Percentiles rank a stretch among this genome's conserved stretches.
Conservation (phyloP, 176 grass and related monocot genomes). For the Aegilops longissima region DNA sequence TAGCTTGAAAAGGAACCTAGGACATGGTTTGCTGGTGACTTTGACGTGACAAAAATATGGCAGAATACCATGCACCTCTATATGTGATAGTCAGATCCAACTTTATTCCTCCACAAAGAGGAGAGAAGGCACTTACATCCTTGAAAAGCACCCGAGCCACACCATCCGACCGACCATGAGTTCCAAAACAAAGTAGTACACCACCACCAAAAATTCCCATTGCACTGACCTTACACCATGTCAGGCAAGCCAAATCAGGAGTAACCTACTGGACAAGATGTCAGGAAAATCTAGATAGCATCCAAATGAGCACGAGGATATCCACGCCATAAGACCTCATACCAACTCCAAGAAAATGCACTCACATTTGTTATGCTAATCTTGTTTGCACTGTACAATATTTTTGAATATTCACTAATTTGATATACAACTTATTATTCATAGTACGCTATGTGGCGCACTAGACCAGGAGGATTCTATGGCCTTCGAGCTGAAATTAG, state of each 20-base stretch:
- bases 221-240: neutral
- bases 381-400: neutral
- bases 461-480: neutral
- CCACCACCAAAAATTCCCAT: neutral
- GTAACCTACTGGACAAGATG: neutral
- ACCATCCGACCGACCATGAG: neutral
- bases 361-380: neutral
- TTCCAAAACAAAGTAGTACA: neutral
- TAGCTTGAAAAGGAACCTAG: neutral
- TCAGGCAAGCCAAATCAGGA: neutral
- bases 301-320: neutral
- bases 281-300: neutral
- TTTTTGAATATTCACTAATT: neutral
- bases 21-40: neutral
- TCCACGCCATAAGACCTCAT: neutral
- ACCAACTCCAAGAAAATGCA: neutral
- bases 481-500: conserved; percentile 30
- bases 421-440: neutral
- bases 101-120: neutral
- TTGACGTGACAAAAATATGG: neutral
- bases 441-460: conserved; percentile 2
- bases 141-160: neutral
- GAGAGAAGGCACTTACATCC: neutral
- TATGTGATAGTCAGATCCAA: neutral
- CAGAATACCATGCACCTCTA: neutral